Base-by-base conservation (phyloP, 805 yeast genomes). In the Brettanomyces bruxellensis region DNA sequence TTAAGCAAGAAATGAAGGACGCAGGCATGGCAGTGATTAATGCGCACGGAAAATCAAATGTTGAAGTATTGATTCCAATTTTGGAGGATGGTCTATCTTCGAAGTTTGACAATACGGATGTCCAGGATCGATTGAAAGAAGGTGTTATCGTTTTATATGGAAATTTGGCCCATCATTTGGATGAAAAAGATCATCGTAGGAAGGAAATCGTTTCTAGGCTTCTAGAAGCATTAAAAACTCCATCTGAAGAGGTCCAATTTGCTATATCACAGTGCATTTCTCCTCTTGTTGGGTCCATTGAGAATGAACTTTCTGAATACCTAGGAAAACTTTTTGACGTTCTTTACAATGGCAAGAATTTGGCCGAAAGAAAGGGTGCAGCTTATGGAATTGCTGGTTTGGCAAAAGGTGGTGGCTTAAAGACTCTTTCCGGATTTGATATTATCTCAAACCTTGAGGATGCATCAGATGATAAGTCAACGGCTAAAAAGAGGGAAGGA, bases 311-410 rank as follows among this genome's bases (percentile, higher is more conserved):
- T 28, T 74, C 73, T 25, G 62, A 65, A 1, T 78, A 83, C 53
- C 66, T 86, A 47, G 84, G 81, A 35, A 54, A 57, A 3, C 67
- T 89, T 43, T 75, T 86, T 57, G 76, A 69, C 5, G 79, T 75
- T 52, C 67, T 90, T 25, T 79, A 86, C 58, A 61, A 65, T 7
- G 79, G 79, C 2, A 67, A 68, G 32, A 54, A 66, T 2, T 57
- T 69, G 36, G 75, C 76, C 1, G 69, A 72, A n/a, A 75, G 96
- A 60, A 76, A 91, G 53, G 99, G 98, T 58, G 91, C 96, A 2
- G 98, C 98, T 1, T 89, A 86, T 67, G 99, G 98, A 63, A 75
- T 93, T 55, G 86, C 98, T 23, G 99, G 99, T 51, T 66, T 93
- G 40, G 91, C 86, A 3, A 83, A 86, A 58, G 99, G 99, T 48